These are phyloP conservation scores for Penicillium steckii DNA, from an alignment of 495 filamentous ascomycete genomes.

Conservation along the genomic window DNA sequence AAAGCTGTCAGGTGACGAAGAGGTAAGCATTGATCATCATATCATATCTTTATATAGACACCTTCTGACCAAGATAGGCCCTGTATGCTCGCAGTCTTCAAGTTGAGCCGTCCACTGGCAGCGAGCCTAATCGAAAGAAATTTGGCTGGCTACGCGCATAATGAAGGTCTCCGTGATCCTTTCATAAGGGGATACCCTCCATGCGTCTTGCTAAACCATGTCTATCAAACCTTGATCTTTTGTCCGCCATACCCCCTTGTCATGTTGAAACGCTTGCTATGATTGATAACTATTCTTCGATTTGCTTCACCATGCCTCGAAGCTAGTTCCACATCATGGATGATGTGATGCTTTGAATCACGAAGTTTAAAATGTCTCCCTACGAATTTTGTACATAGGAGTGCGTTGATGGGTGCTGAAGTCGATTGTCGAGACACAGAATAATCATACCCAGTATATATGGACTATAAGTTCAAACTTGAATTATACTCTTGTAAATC, in stretches of 20 bases:
- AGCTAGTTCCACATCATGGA: conserved; percentile 9
- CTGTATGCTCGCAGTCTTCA: conserved; percentile 46
- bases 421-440: conserved; percentile 6
- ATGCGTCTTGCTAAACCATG: neutral
- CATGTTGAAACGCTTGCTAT: conserved; percentile 30
- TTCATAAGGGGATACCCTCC: neutral
- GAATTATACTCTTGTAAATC: neutral
- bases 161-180: neutral
- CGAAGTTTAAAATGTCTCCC: conserved; percentile 8
- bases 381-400: conserved; percentile 25
- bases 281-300: conserved; percentile 22
- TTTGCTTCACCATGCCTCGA: conserved; percentile 9
- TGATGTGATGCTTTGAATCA: conserved; percentile 17
- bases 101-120: conserved; percentile 43
- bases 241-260: conserved; percentile 13
- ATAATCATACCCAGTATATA: conserved; percentile 15
- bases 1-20: conserved; percentile 48
- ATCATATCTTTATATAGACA: neutral
- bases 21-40: conserved; percentile 31
- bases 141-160: conserved; percentile 46
- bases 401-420: conserved; percentile 13
- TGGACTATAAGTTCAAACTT: neutral
- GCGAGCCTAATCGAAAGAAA: conserved; percentile 39
- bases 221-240: neutral
- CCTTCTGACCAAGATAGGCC: conserved; percentile 41